phyloP scores from a whole-genome alignment of 2,329 filamentous ascomycete genomes.

The Mycogone perniciosa region DNA sequence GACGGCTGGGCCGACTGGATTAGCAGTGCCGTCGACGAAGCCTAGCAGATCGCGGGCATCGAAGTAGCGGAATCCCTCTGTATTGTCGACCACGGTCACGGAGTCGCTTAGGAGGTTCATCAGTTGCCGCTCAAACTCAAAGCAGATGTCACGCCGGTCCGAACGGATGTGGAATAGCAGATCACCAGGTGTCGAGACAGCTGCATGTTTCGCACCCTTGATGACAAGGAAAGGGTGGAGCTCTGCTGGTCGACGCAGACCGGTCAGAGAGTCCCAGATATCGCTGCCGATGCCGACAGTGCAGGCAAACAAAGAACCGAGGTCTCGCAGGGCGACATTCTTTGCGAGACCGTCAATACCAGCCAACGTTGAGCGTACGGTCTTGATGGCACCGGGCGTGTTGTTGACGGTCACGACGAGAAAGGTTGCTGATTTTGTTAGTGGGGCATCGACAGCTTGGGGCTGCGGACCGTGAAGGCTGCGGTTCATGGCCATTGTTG shows the following conservation, averaged over 20 bases:
- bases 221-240: slow-evolving; percentile 44
- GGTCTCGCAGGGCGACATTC: slow-evolving; percentile 47
- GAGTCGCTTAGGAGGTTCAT: slow-evolving; percentile 41
- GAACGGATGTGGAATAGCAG: slow-evolving; percentile 53
- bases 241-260: slow-evolving; percentile 41
- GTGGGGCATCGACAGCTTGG: slow-evolving; percentile 43
- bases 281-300: slow-evolving; percentile 48
- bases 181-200: slow-evolving; percentile 50
- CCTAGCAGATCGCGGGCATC: slow-evolving; percentile 52
- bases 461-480: slow-evolving; percentile 6
- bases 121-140: slow-evolving; percentile 53
- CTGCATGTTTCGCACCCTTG: slow-evolving; percentile 42
- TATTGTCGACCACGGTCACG: slow-evolving; percentile 45
- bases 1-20: slow-evolving; percentile 43
- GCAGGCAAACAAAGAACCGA: slow-evolving; percentile 39
- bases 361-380: slow-evolving; percentile 39
- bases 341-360: slow-evolving; percentile 41
- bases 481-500: background rate
- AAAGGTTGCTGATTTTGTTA: slow-evolving; percentile 49
- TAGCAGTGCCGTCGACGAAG: slow-evolving; percentile 56
- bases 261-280: slow-evolving; percentile 43
- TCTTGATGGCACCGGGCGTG: slow-evolving; percentile 29
- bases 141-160: slow-evolving; percentile 49
- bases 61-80: slow-evolving; percentile 53
- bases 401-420: slow-evolving; percentile 39